Conservation (phyloP, 2,329 filamentous ascomycete species). For the Fusarium sp. region DNA sequence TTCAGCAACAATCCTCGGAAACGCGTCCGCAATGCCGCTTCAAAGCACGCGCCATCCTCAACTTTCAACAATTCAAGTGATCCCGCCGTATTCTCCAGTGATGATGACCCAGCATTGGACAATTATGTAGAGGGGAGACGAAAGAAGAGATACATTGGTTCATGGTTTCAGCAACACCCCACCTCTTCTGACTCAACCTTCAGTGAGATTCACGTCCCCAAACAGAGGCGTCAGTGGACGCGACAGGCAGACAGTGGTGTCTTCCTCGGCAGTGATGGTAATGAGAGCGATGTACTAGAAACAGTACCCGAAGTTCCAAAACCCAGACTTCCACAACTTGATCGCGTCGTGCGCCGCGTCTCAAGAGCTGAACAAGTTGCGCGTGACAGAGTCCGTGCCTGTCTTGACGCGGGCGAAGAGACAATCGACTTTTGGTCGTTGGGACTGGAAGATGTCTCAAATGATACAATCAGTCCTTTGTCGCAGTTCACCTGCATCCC, state of each 20-base stretch:
- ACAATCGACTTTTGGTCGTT: conserved; percentile 69
- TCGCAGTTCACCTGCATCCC: conserved; percentile 64
- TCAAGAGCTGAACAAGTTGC: conserved; percentile 56
- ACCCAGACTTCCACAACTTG: conserved; percentile 52
- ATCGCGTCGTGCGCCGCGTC: conserved; percentile 43
- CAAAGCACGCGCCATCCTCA: conserved; percentile 42
- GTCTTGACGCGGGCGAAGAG: conserved; percentile 67
- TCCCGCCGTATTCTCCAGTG: conserved; percentile 75
- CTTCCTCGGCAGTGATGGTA: conserved; percentile 70
- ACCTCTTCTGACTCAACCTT: conserved; percentile 60
- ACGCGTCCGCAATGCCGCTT: conserved; percentile 47
- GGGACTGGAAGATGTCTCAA: conserved; percentile 62
- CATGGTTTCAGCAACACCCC: conserved; percentile 73
- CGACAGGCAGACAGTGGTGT: conserved; percentile 75
- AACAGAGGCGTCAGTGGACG: conserved; percentile 62
- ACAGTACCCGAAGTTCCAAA: conserved; percentile 44
- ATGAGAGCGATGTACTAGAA: conserved; percentile 55
- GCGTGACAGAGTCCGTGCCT: conserved; percentile 57
- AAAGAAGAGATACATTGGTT: conserved; percentile 71
- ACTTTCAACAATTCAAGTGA: conserved; percentile 73
- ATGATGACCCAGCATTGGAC: conserved; percentile 73
- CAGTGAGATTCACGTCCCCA: conserved; percentile 50
- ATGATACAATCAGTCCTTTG: conserved; percentile 66
- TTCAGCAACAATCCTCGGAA: conserved; percentile 53
- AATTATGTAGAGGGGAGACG: conserved; percentile 67